phyloP scores from a whole-genome alignment of 176 grass and related monocot species.

The Musa troglodytarum region DNA sequence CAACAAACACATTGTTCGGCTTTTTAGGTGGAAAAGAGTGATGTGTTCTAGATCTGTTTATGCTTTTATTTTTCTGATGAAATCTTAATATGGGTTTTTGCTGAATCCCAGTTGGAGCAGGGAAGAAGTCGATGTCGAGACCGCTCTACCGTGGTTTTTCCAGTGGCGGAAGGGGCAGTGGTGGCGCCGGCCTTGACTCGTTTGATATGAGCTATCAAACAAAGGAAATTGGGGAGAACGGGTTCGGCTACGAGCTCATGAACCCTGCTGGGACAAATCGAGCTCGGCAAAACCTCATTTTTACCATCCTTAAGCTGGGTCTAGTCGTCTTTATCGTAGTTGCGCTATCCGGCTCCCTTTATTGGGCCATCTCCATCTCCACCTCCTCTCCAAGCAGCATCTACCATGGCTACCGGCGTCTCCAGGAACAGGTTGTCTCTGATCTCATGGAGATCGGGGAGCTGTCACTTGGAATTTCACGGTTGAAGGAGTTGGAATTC shows the following conservation, averaged over 20 bases:
- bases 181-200: slow-evolving; percentile 10
- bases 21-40: background rate
- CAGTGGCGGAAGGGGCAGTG: slow-evolving; percentile 22
- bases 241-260: slow-evolving; percentile 25
- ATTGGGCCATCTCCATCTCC: slow-evolving; percentile 71
- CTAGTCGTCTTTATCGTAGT: slow-evolving; percentile 32
- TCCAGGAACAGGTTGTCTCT: slow-evolving; percentile 77
- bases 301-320: slow-evolving; percentile 42
- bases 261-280: slow-evolving; percentile 9
- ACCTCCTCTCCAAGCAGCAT: slow-evolving; percentile 14
- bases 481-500: slow-evolving; percentile 55
- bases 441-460: slow-evolving; percentile 78
- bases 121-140: slow-evolving; percentile 45
- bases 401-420: slow-evolving; percentile 50
- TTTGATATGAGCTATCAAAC: slow-evolving; percentile 34
- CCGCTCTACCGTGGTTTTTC: slow-evolving; percentile 74
- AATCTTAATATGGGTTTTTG: slow-evolving; percentile 13
- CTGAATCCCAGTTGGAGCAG: background rate
- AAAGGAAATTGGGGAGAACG: slow-evolving; percentile 58
- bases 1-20: background rate
- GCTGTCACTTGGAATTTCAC: slow-evolving; percentile 58
- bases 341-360: slow-evolving; percentile 49
- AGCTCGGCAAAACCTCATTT: slow-evolving; percentile 37
- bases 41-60: background rate
- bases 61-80: background rate